Evolutionary conservation across 495 filamentous ascomycete genomes (phyloP).

Genomic region (Aspergillus diversus): DNA sequence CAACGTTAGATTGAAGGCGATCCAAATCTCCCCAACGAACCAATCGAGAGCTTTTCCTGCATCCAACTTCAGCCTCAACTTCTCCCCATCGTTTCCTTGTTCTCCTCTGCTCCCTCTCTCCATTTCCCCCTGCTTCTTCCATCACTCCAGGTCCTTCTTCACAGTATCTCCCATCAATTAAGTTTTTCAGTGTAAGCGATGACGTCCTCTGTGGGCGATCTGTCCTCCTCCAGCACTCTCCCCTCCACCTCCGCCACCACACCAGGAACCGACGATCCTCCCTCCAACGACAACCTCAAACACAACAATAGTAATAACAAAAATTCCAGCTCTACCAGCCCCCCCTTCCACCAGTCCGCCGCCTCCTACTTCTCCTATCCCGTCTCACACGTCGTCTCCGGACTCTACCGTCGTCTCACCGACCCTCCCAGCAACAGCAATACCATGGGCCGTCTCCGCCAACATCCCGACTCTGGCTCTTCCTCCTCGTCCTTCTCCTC

Average conservation of each 20-base stretch:
- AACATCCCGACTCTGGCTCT: constrained; percentile 25
- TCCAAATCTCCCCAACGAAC: constrained; percentile 10
- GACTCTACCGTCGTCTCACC: constrained; percentile 56
- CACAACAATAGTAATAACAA: constrained; percentile 4
- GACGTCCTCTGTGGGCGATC: constrained; percentile 20
- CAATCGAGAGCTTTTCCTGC: constrained; percentile 2
- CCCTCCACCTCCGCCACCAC: constrained; percentile 36
- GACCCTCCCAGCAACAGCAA: constrained; percentile 40
- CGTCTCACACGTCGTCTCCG: constrained; percentile 56
- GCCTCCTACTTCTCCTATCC: constrained; percentile 59
- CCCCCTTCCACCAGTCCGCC: constrained; percentile 37
- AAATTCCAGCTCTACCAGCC: constrained; percentile 20
- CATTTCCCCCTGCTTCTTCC: constrained; percentile 1
- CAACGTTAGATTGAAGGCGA: neutral
- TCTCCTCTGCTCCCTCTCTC: constrained; percentile 11
- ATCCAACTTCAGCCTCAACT: constrained; percentile 18
- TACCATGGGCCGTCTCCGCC: constrained; percentile 26
- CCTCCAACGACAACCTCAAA: constrained; percentile 25
- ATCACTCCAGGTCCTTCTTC: constrained; percentile 14
- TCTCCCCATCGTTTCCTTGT: constrained; percentile 10
- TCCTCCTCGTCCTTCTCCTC: constrained; percentile 31
- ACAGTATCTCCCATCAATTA: neutral
- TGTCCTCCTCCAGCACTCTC: constrained; percentile 23
- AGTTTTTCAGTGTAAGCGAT: constrained; percentile 12
- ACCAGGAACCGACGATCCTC: constrained; percentile 37